Evolutionary conservation across 129 eudicot genomes (phyloP).

Genomic region (Flaveria linearis): DNA sequence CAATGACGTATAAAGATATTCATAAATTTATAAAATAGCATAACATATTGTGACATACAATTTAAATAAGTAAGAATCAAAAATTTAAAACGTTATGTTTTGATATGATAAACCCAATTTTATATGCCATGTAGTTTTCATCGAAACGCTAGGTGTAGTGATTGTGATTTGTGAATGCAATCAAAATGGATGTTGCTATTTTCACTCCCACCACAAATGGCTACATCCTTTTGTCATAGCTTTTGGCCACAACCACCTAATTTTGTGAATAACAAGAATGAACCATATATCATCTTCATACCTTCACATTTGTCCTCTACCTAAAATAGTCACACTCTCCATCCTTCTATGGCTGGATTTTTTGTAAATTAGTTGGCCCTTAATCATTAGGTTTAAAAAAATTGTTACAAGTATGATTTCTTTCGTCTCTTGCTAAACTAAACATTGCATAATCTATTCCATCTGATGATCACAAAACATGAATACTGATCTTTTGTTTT

Average conservation of each 20-base stretch:
- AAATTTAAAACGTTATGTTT: neutral
- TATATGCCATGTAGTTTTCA: neutral
- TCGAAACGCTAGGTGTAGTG: neutral
- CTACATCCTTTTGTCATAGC: neutral
- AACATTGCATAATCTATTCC: no score
- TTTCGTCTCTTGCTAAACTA: no score
- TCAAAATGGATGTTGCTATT: neutral
- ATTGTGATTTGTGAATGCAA: neutral
- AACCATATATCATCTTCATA: neutral
- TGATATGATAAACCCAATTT: neutral
- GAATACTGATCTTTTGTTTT: no score
- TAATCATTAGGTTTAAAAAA: neutral
- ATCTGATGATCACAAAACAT: no score
- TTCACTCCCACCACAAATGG: constrained; percentile 7
- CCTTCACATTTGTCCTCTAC: neutral
- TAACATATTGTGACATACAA: no score
- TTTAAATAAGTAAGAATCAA: neutral
- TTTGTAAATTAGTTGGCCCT: neutral
- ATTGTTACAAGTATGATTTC: no score
- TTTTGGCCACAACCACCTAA: constrained; percentile 15
- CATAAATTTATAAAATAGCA: no score
- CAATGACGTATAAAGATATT: no score
- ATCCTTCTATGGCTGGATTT: neutral
- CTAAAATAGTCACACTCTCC: no score
- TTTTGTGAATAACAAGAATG: constrained; percentile 12